Evolutionary conservation across 371 early-diverging fungal genomes (phyloP).

Genomic region (Mortierella sp.): DNA sequence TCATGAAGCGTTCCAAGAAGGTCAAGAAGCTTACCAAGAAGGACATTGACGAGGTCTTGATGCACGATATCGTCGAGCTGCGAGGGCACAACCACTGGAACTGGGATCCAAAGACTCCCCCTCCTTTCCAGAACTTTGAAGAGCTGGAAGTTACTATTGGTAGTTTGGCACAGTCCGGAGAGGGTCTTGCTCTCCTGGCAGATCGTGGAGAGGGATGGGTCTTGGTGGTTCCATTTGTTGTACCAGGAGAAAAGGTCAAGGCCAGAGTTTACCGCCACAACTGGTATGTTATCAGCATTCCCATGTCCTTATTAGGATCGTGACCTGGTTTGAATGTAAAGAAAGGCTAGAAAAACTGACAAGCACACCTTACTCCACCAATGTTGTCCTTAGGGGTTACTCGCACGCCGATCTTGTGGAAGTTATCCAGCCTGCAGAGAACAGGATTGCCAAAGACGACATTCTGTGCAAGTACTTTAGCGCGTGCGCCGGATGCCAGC

Average conservation of each 20-base stretch:
- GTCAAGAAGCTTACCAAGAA: conserved; percentile 53
- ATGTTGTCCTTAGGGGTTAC: conserved; percentile 59
- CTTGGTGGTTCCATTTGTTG: conserved; percentile 66
- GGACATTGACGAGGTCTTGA: conserved; percentile 57
- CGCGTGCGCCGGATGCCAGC: conserved; percentile 73
- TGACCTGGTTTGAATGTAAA: background rate
- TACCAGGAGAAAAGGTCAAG: conserved; percentile 65
- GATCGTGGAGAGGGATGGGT: conserved; percentile 64
- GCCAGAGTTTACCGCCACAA: conserved; percentile 65
- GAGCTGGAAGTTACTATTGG: conserved; percentile 55
- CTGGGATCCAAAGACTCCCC: conserved; percentile 54
- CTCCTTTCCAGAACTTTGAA: conserved; percentile 58
- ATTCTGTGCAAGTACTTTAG: conserved; percentile 71
- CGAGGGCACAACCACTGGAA: conserved; percentile 56
- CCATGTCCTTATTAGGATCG: background rate
- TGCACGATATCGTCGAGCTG: conserved; percentile 54
- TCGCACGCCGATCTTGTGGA: conserved; percentile 69
- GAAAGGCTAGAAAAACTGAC: background rate
- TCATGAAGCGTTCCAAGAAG: conserved; percentile 40
- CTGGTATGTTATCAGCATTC: conserved; percentile 28
- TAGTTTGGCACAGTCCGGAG: conserved; percentile 52
- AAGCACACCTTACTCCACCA: background rate
- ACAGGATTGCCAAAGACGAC: conserved; percentile 59
- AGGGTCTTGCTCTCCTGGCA: conserved; percentile 50
- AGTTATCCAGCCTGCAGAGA: conserved; percentile 59